Conservation (phyloP, 2,329 filamentous ascomycete genomes). For the Plenodomus tracheiphilus region DNA sequence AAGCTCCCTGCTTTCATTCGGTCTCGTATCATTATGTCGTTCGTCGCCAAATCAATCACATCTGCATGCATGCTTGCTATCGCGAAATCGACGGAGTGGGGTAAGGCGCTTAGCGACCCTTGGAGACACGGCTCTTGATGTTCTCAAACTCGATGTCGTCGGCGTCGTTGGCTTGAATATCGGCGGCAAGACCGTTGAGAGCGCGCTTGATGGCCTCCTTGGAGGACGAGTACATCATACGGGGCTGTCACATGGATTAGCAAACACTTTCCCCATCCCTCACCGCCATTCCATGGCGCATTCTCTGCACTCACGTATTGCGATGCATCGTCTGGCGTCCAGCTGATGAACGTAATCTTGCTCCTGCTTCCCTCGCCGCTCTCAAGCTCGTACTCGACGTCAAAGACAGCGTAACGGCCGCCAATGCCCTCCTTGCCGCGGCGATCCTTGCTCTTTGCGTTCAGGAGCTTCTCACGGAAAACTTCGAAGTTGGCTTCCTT, state of each 20-base stretch:
- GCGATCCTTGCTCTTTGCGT: slow-evolving; percentile 72
- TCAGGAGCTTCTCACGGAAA: slow-evolving; percentile 77
- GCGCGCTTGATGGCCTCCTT: slow-evolving; percentile 83
- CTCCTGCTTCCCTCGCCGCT: slow-evolving; percentile 72
- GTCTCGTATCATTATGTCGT: slow-evolving; percentile 23
- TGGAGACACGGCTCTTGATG: slow-evolving; percentile 60
- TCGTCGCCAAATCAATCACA: slow-evolving; percentile 9
- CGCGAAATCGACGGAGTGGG: slow-evolving; percentile 18
- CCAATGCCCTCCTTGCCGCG: slow-evolving; percentile 60
- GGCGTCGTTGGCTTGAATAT: slow-evolving; percentile 81
- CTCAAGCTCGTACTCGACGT: slow-evolving; percentile 76
- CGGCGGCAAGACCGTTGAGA: slow-evolving; percentile 72
- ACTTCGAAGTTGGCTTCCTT: slow-evolving; percentile 67
- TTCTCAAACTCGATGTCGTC: slow-evolving; percentile 80
- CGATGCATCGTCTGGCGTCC: slow-evolving; percentile 65
- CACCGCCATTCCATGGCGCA: background rate
- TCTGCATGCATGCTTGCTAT: slow-evolving; percentile 9
- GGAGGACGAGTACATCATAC: slow-evolving; percentile 89
- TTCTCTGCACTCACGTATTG: slow-evolving; percentile 64
- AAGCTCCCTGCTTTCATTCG: slow-evolving; percentile 2
- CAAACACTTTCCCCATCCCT: background rate
- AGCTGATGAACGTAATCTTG: slow-evolving; percentile 50
- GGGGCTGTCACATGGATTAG: slow-evolving; percentile 60
- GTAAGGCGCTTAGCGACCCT: slow-evolving; percentile 50
- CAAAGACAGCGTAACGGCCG: slow-evolving; percentile 82